A percentile compares a stretch with the other conserved stretches of the same genome.
Evolutionary conservation across 2,329 filamentous ascomycete genomes (phyloP).

Genomic region (Achaetomium macrosporum): DNA sequence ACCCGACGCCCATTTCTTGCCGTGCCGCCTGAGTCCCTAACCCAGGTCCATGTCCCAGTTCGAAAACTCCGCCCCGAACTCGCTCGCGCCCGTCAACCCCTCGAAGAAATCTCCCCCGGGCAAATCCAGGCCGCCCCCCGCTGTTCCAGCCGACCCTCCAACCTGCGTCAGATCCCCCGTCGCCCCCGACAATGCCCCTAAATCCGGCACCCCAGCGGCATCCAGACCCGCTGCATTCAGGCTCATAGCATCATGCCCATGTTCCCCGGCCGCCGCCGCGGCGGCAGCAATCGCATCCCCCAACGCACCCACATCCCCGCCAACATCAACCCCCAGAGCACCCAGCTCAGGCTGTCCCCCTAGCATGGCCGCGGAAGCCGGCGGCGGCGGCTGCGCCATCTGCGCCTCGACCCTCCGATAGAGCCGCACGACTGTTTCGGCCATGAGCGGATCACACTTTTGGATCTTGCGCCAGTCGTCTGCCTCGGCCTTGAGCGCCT

Average conservation of each 20-base stretch:
- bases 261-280: constrained; percentile 28
- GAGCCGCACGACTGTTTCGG: constrained; percentile 58
- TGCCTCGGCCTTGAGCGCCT: constrained; percentile 52
- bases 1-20: background rate
- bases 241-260: constrained; percentile 34
- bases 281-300: constrained; percentile 41
- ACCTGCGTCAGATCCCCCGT: constrained; percentile 1
- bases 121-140: constrained; percentile 27
- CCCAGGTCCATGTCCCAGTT: constrained; percentile 14
- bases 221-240: constrained; percentile 40
- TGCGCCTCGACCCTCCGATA: constrained; percentile 62
- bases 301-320: constrained; percentile 23
- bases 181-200: constrained; percentile 28
- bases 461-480: constrained; percentile 53
- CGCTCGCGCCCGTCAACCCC: constrained; percentile 28
- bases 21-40: background rate
- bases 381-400: constrained; percentile 39
- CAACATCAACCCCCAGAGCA: constrained; percentile 9
- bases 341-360: constrained; percentile 34
- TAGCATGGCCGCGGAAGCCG: constrained; percentile 32
- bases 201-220: constrained; percentile 28
- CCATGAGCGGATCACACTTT: constrained; percentile 49
- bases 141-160: constrained; percentile 19
- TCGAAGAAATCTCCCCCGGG: constrained; percentile 41
- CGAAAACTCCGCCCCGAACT: constrained; percentile 25